These are phyloP conservation scores for Fagopyrum esculentum DNA, from an alignment of 148 eudicot species.

Conservation along the genomic window DNA sequence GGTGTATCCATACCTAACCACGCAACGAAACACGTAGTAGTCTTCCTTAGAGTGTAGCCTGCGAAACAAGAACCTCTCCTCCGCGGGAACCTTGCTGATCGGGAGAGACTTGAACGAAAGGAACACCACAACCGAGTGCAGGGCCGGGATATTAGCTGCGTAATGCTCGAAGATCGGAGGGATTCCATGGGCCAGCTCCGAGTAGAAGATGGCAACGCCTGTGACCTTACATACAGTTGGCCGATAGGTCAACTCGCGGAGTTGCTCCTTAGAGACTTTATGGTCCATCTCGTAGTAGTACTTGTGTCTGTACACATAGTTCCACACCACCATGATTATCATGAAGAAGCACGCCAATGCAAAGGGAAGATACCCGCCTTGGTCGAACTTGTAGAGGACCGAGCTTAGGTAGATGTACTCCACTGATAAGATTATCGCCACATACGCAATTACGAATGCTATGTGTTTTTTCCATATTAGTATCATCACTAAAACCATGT, in stretches of 20 bases:
- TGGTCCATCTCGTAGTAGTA: constrained; percentile 35
- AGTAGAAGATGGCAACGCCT: constrained; percentile 37
- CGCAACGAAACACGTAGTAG: constrained; percentile 36
- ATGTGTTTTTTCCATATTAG: constrained; percentile 37
- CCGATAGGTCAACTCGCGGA: constrained; percentile 14
- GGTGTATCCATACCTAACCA: constrained; percentile 43
- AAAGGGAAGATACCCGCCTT: constrained; percentile 40
- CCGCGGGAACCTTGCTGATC: constrained; percentile 31
- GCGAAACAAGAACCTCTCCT: constrained; percentile 44
- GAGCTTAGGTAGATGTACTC: constrained; percentile 32
- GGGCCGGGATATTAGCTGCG: constrained; percentile 26
- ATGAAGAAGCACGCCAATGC: constrained; percentile 28
- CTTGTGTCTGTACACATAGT: constrained; percentile 26
- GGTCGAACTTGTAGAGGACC: constrained; percentile 36
- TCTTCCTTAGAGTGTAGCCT: constrained; percentile 20
- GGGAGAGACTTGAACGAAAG: constrained; percentile 35
- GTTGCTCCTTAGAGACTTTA: constrained; percentile 27
- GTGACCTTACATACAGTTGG: constrained; percentile 21
- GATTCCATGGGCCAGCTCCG: constrained; percentile 43
- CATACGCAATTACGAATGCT: constrained; percentile 18
- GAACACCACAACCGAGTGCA: constrained; percentile 40
- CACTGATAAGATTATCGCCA: constrained; percentile 17
- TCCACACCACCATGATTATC: constrained; percentile 33
- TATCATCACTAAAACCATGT: constrained; percentile 34
- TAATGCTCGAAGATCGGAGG: constrained; percentile 45